Conservation (phyloP, 768 basidiomycete genomes). For the Serendipita indica region DNA sequence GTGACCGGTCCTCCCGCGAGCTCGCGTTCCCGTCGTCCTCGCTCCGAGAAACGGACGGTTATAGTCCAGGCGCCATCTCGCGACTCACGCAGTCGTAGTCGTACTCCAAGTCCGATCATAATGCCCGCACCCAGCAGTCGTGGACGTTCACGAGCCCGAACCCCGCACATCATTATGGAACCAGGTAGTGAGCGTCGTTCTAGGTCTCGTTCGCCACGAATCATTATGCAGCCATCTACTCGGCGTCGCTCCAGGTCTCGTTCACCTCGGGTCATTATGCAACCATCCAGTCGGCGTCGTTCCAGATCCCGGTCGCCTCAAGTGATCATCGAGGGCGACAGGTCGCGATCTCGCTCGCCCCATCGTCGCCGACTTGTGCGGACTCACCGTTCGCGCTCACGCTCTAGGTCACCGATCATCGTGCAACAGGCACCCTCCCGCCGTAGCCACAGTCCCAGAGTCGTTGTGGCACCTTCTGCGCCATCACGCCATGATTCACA, state of each 20-base stretch:
- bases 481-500: background rate
- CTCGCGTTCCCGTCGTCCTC: background rate
- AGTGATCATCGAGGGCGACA: background rate
- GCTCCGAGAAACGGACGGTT: background rate
- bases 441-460: background rate
- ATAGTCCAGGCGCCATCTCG: background rate
- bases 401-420: background rate
- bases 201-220: background rate
- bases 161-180: background rate
- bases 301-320: background rate
- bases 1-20: background rate
- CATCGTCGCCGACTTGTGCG: background rate
- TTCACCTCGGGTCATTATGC: background rate
- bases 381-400: background rate
- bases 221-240: background rate
- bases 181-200: background rate
- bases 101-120: background rate
- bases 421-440: background rate
- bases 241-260: background rate
- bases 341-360: background rate
- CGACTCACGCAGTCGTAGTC: background rate
- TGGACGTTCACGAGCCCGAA: background rate
- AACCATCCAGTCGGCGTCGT: background rate
- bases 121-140: background rate
- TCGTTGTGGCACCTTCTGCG: too few relatives aligned